Evolutionary conservation across 2,329 filamentous ascomycete species (phyloP), one percentile per base, ranked within the genome.

Genomic region (Drechslerella dactyloides): DNA sequence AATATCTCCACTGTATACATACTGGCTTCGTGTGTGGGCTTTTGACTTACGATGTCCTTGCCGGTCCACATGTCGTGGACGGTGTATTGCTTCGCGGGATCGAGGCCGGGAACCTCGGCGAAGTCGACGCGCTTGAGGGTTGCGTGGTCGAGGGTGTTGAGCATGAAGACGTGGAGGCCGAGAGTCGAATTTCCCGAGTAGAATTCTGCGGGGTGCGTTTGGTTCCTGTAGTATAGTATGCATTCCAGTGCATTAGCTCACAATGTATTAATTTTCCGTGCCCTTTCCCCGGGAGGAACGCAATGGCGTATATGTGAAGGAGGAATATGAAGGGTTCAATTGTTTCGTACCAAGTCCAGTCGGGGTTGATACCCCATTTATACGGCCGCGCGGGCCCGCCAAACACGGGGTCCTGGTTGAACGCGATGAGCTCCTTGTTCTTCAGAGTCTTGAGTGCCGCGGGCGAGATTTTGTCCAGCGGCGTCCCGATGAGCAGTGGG

Each of bases 331-430:
- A 35, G 19, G 33, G 19, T 50, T n/a, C 10, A 1, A 35, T 35
- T 42, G 27, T 7, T n/a, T 21, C 52, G 33, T 69, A 73, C 72
- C 81, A 85, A 0, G 83, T 83, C 75, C 80, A 82, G 74, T 84
- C 81, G 0, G 80, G 77, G 70, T 85, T 84, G 2, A 80, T 78
- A 0, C 83, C 84, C 82, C 81, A 83, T 62, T 81, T 81, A 75
- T 81, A 82, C 74, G 78, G 79, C 73, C 76, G 77, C 6, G 79
- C 78, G 0, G 79, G 79, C 2, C 78, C 74, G 5, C 82, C 82
- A n/a, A 78, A 79, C 3, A 80, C 76, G n/a, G 79, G 73, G 59
- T 81, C 79, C 70, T 84, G 82, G 66, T 81, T 81, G 74, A 83
- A 82, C 0, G 78, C 78, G 24, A 83, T 77, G n/a, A 80, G 79